Evolutionary conservation across 192 early-diverging fungal genomes (phyloP).

Genomic region (Coemansia sp.): DNA sequence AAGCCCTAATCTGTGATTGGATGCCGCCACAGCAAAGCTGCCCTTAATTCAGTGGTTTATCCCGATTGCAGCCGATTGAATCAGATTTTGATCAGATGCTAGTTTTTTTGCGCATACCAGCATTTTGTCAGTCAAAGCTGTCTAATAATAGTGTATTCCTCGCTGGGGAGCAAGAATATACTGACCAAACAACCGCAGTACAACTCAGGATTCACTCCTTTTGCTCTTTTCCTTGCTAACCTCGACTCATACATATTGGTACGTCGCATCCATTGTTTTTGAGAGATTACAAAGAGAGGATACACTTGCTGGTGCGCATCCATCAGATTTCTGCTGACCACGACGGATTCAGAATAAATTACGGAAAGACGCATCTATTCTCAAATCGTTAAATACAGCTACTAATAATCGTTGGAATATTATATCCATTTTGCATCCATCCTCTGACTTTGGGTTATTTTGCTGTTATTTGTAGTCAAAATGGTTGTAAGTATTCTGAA

Average conservation of each 20-base stretch:
- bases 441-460: background rate
- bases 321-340: background rate
- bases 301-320: background rate
- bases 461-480: conserved; percentile 29
- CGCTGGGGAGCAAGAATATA: conserved; percentile 6
- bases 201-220: conserved; percentile 21
- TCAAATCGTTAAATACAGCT: background rate
- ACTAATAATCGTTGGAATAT: conserved; percentile 5
- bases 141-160: background rate
- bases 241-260: conserved; percentile 33
- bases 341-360: background rate
- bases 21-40: no score
- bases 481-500: conserved; percentile 49
- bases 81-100: no score
- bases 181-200: background rate
- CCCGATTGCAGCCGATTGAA: no score
- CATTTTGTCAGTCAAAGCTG: background rate
- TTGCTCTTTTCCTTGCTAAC: conserved; percentile 14
- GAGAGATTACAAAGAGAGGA: background rate
- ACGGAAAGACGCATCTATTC: background rate
- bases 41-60: no score
- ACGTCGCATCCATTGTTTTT: conserved; percentile 40
- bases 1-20: no score
- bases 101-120: no score
- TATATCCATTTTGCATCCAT: conserved; percentile 19